Evolutionary conservation across 768 basidiomycete species (phyloP), one percentile per base, ranked within the genome.

Genomic region (Hypholoma sublateritium): DNA sequence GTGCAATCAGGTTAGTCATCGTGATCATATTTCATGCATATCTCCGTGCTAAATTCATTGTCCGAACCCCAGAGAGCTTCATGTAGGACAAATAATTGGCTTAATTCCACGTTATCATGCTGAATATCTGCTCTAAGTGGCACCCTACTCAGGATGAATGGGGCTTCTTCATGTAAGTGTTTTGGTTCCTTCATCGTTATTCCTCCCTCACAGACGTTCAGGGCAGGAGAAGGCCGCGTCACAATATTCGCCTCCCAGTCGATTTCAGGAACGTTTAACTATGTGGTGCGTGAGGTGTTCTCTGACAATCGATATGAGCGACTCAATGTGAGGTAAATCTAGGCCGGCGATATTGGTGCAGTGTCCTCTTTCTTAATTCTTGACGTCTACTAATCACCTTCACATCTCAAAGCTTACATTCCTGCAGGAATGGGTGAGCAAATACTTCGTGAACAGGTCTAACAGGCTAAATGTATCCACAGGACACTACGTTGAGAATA

Each of bases 401-500:
- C 56, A 11, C 24, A 17, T 45, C n/a, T 7, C 14, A 45, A 25
- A 78, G 80, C 78, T 12, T 87, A 84, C 58, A 76, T 86, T 41
- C 84, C 85, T 16, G 78, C 81, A 7, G 75, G 80, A 1, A 81
- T 79, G 68, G 84, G 82, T 82, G 46, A 55, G 61, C 16, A 7
- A 41, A 12, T 19, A n/a, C 14, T 45, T 21, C 45, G 14, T 19
- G 14, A 5, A 14, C 45, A 50, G 6, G 43, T 32, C 39, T 13
- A 1, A 14, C 19, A 22, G 21, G 28, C 28, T 32, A 2, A 32
- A 32, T 9, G 28, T 32, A 32, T 1, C 12, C 55, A 5, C 60
- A 80, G 83, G 84, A 0, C 87, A 88, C 64, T 87, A 87, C 64
- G 73, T 88, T 24, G 85, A 87, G 66, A 87, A 87, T 67, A 84